A percentile compares a stretch with the other conserved stretches of the same genome.
phyloP scores from a whole-genome alignment of 2,329 filamentous ascomycete genomes.

The Tolypocladium guangdongense region DNA sequence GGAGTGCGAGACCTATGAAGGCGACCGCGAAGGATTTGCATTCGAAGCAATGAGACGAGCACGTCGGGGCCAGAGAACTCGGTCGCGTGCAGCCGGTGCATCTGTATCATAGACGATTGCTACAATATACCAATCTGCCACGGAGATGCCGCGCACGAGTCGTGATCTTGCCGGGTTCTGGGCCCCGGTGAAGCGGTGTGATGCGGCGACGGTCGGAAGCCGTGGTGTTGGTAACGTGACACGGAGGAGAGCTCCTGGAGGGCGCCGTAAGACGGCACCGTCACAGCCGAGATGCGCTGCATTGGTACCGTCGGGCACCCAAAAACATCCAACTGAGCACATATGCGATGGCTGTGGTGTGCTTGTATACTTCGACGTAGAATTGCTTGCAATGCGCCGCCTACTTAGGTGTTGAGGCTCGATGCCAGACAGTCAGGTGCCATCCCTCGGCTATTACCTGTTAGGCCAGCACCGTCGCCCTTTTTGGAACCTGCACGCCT shows the following conservation, averaged over 20 bases:
- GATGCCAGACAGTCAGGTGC: neutral
- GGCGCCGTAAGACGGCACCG: no score
- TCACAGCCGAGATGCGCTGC: no score
- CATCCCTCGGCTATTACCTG: neutral
- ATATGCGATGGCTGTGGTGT: neutral
- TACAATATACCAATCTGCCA: constrained; percentile 18
- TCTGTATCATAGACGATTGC: constrained; percentile 24
- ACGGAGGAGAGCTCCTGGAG: neutral
- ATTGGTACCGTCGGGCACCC: neutral
- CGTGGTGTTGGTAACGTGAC: neutral
- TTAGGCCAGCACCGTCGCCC: neutral
- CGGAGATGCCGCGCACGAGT: neutral
- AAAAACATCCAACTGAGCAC: neutral
- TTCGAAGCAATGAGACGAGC: constrained; percentile 9
- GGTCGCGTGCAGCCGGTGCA: constrained; percentile 13
- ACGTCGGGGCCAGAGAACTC: constrained; percentile 10
- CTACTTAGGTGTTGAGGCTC: neutral
- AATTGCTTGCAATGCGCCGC: neutral
- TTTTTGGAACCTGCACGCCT: neutral
- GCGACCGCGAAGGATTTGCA: neutral
- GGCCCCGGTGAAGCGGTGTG: neutral
- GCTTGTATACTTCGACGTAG: neutral
- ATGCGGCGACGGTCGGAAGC: neutral
- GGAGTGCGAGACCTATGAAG: neutral
- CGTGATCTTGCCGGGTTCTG: neutral